Conservation (phyloP, 2,329 filamentous ascomycete genomes). For the Nigrospora oryzae region DNA sequence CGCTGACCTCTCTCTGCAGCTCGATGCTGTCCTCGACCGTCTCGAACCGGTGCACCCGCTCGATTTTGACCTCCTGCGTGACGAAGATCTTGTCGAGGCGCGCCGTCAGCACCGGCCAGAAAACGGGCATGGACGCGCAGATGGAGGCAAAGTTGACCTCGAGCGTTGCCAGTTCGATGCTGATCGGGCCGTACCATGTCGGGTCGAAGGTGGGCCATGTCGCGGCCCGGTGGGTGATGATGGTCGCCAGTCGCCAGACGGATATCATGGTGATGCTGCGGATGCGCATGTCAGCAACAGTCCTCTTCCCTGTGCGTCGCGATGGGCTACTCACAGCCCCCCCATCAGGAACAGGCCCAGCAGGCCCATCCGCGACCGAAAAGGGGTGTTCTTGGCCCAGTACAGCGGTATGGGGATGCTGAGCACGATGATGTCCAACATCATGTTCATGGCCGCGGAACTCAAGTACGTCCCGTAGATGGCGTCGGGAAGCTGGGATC, state of each 20-base stretch:
- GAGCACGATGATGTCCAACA: slow-evolving; percentile 11
- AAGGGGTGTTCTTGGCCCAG: slow-evolving; percentile 4
- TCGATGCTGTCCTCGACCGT: slow-evolving; percentile 6
- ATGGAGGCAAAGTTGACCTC: slow-evolving; percentile 12
- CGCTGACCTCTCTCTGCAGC: neutral
- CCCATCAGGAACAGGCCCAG: slow-evolving; percentile 10
- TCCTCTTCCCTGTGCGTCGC: no score
- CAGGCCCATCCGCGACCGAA: slow-evolving; percentile 9
- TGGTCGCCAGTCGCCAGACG: slow-evolving; percentile 18
- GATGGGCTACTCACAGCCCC: slow-evolving; percentile 6
- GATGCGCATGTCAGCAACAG: neutral
- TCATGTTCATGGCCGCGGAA: slow-evolving; percentile 9
- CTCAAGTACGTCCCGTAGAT: slow-evolving; percentile 10
- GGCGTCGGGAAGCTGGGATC: slow-evolving; percentile 5
- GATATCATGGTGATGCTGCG: slow-evolving; percentile 13
- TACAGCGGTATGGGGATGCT: slow-evolving; percentile 12
- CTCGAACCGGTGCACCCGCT: slow-evolving; percentile 7
- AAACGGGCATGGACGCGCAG: slow-evolving; percentile 22
- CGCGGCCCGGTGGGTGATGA: slow-evolving; percentile 16
- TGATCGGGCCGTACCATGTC: slow-evolving; percentile 19
- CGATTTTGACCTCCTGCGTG: slow-evolving; percentile 23
- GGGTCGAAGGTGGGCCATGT: slow-evolving; percentile 22
- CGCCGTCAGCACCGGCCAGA: slow-evolving; percentile 21
- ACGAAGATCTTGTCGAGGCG: slow-evolving; percentile 23
- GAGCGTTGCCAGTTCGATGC: slow-evolving; percentile 10